A percentile compares a stretch with the other conserved stretches of the same genome.
These are phyloP conservation scores for Bipolaris oryzae DNA, from an alignment of 2,329 filamentous ascomycete species.

Conservation along the genomic window DNA sequence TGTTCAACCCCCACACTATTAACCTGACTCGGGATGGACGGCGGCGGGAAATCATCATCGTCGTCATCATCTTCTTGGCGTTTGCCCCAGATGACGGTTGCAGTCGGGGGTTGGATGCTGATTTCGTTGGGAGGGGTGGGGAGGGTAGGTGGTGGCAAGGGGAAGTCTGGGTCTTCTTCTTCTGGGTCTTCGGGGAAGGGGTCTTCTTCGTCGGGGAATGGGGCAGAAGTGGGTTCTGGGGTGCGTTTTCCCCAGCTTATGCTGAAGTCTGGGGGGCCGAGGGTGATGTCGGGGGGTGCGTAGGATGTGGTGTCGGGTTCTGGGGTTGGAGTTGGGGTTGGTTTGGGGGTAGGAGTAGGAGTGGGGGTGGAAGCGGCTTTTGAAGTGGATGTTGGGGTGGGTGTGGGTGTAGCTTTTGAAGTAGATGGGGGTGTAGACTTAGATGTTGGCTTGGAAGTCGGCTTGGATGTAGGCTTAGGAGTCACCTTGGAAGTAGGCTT, in stretches of 20 bases:
- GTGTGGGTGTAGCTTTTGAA: slow-evolving; percentile 9
- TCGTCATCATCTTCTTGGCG: not conserved
- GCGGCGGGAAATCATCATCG: not conserved
- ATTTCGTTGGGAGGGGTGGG: slow-evolving; percentile 19
- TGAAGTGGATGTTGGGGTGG: slow-evolving; percentile 8
- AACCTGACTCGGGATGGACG: not conserved
- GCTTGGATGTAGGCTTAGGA: slow-evolving; percentile 3
- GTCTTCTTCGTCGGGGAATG: not conserved
- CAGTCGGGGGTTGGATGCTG: slow-evolving; percentile 14
- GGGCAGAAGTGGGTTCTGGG: not conserved
- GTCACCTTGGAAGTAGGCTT: slow-evolving; percentile 7
- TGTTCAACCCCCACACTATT: slow-evolving; percentile 7
- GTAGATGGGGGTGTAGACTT: slow-evolving; percentile 9
- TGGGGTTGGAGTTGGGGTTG: slow-evolving; percentile 1
- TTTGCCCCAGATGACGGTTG: slow-evolving; percentile 22
- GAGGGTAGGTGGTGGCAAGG: slow-evolving; percentile 13
- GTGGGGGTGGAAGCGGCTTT: slow-evolving; percentile 13
- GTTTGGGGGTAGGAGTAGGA: slow-evolving; percentile 3
- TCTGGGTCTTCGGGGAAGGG: slow-evolving; percentile 4
- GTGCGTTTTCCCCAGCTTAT: slow-evolving; percentile 12
- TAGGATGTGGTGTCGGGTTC: slow-evolving; percentile 2
- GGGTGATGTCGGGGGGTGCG: slow-evolving; percentile 15
- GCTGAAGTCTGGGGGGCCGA: slow-evolving; percentile 17
- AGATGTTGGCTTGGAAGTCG: not conserved
- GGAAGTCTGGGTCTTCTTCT: slow-evolving; percentile 20